Evolutionary conservation across 2,329 filamentous ascomycete genomes (phyloP), one percentile per base, ranked within the genome.

Genomic region (Penicillium sp.): DNA sequence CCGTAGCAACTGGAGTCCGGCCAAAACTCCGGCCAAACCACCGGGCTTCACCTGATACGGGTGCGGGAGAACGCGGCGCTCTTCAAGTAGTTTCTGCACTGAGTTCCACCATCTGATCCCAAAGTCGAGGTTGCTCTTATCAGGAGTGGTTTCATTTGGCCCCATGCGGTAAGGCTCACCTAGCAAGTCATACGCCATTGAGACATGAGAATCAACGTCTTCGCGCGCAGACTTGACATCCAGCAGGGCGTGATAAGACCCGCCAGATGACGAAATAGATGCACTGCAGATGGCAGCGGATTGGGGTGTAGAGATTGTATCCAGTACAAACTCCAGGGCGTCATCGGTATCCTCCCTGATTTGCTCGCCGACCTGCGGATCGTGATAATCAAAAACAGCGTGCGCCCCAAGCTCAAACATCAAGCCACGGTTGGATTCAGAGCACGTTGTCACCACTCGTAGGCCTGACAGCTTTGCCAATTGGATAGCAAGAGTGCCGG

Each of bases 401-500:
- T 67, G 61, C n/a, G 69, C 70, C 8, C 70, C 71, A 7, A 64
- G 56, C 11, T 54, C 50, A 22, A 53, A 47, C 48, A 63, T 54
- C 8, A 53, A 52, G 25, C 49, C 49, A 27, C 57, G 56, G 33
- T 61, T 63, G 22, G 35, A 20, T 18, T 59, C 54, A 2, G 61
- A 63, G 42, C 56, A 61, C 20, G 58, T 67, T 48, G 51, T 69
- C 50, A 62, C 45, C 1, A 63, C 62, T 3, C 56, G 51, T 4
- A 57, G 36, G 3, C 60, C 57, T 0, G 54, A 72, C 50, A 73
- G 50, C 41, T 69, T 72, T 5, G 69, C 72, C 53, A 74, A 67
- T 50, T 75, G 73, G 35, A 75, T 74, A 0, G 62, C 73, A 46
- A 72, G 50, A 2, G 62, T 65, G 0, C 71, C 71, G 1, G 67